A percentile compares a stretch with the other conserved stretches of the same genome.
These are phyloP conservation scores for Populus simonii DNA, from an alignment of 345 rosid species.

Conservation along the genomic window DNA sequence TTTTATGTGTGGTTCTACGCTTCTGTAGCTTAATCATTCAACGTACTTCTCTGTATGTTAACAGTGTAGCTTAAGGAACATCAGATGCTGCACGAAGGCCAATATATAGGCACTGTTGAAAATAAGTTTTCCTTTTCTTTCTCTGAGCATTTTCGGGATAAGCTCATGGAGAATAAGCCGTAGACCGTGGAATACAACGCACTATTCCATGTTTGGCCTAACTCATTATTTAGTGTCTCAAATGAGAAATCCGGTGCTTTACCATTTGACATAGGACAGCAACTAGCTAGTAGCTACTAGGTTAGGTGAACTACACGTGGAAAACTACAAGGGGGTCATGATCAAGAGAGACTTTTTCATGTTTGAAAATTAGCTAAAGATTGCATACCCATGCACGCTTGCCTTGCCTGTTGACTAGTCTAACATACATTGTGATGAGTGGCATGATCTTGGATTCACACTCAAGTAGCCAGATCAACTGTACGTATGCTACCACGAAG, in stretches of 20 bases:
- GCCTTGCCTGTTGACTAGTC: constrained; percentile 39
- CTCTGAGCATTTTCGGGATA: background rate
- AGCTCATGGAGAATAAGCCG: constrained; percentile 11
- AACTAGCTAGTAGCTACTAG: constrained; percentile 28
- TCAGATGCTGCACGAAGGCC: background rate
- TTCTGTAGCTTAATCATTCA: background rate
- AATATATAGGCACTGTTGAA: background rate
- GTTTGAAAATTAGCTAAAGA: constrained; percentile 23
- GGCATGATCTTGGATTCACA: constrained; percentile 8
- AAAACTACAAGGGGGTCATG: constrained; percentile 48
- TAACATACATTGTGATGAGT: constrained; percentile 8
- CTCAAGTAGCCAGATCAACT: constrained; percentile 34
- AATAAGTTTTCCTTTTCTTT: background rate
- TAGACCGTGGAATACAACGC: constrained; percentile 1
- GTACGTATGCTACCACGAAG: constrained; percentile 21
- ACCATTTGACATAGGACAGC: constrained; percentile 47
- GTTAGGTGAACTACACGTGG: constrained; percentile 84
- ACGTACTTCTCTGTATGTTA: background rate
- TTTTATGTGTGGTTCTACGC: background rate
- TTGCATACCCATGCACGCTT: constrained; percentile 16
- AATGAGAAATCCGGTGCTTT: constrained; percentile 35
- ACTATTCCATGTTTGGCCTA: constrained; percentile 43
- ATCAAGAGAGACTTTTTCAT: constrained; percentile 34
- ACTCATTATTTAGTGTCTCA: constrained; percentile 31
- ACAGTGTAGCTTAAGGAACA: background rate